Conservation (phyloP, 1,284 basidiomycete species). For the Moesziomyces aphidis region DNA sequence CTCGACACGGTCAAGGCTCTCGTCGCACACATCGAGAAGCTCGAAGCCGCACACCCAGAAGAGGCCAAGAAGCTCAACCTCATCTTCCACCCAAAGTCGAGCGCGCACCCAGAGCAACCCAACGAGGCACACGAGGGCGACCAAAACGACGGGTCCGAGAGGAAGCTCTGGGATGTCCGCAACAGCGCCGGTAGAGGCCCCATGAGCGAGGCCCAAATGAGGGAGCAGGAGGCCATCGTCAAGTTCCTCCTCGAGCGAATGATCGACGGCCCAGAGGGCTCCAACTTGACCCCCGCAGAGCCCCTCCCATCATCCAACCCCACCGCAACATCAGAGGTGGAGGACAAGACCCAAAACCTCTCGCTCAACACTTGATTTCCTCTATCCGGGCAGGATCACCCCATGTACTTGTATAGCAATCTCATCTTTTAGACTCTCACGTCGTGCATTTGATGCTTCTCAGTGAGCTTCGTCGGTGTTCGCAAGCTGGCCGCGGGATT, state of each 20-base stretch:
- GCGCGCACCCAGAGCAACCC: neutral
- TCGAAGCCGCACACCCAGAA: slow-evolving; percentile 33
- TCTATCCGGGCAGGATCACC: neutral
- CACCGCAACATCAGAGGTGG: slow-evolving; percentile 7
- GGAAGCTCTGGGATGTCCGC: slow-evolving; percentile 64
- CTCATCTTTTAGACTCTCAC: neutral
- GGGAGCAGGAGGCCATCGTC: slow-evolving; percentile 61
- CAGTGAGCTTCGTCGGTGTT: too few relatives aligned
- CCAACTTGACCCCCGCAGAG: slow-evolving; percentile 20
- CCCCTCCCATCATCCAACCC: slow-evolving; percentile 19
- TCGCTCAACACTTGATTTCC: slow-evolving; percentile 11
- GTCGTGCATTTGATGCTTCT: neutral
- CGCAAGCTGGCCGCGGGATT: neutral
- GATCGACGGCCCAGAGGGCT: slow-evolving; percentile 44
- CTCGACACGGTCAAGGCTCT: slow-evolving; percentile 51
- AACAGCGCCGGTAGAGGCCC: slow-evolving; percentile 65
- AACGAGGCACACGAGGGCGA: slow-evolving; percentile 13
- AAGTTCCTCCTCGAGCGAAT: slow-evolving; percentile 58
- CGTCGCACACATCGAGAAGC: slow-evolving; percentile 53
- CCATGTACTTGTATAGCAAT: slow-evolving; percentile 5
- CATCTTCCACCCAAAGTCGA: slow-evolving; percentile 28
- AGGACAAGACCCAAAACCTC: slow-evolving; percentile 25
- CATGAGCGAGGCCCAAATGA: slow-evolving; percentile 67
- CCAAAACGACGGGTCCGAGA: slow-evolving; percentile 45
- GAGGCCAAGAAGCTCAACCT: slow-evolving; percentile 36